phyloP scores from a whole-genome alignment of 164 flowering plant genomes.

The Euptelea pleiosperma region DNA sequence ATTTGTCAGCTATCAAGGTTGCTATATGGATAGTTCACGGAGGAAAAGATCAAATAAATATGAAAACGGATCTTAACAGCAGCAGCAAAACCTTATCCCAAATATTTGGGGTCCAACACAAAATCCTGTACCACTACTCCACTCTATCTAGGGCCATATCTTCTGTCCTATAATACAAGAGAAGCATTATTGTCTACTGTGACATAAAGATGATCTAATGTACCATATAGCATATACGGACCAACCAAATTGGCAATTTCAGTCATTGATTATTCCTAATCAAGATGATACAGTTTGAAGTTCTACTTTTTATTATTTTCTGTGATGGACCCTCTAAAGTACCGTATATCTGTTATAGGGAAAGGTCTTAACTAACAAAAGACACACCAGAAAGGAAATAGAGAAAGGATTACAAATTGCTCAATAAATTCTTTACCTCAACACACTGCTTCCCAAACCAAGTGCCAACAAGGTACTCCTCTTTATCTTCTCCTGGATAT shows the following conservation, averaged over 20 bases:
- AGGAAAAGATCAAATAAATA: too few relatives aligned
- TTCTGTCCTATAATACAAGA: not conserved
- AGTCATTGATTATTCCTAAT: not conserved
- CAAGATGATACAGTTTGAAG: not conserved
- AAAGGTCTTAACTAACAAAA: not conserved
- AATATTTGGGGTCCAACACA: too few relatives aligned
- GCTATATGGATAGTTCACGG: too few relatives aligned
- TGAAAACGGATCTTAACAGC: too few relatives aligned
- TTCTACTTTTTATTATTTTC: not conserved
- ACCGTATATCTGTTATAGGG: not conserved
- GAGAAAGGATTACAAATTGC: not conserved
- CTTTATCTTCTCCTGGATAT: slow-evolving; percentile 89
- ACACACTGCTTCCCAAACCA: slow-evolving; percentile 96
- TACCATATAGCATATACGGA: not conserved
- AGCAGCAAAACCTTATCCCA: too few relatives aligned
- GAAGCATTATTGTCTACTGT: not conserved
- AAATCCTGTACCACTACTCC: too few relatives aligned
- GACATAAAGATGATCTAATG: not conserved
- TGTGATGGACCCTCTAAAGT: too few relatives aligned
- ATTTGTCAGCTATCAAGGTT: too few relatives aligned
- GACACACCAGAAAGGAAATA: not conserved
- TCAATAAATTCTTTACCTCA: slow-evolving; percentile 43
- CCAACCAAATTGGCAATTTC: not conserved
- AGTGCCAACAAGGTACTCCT: slow-evolving; percentile 85
- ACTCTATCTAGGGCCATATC: too few relatives aligned